Base-by-base conservation (phyloP, 2,329 filamentous ascomycete genomes). In the Verticillium albo-atrum region DNA sequence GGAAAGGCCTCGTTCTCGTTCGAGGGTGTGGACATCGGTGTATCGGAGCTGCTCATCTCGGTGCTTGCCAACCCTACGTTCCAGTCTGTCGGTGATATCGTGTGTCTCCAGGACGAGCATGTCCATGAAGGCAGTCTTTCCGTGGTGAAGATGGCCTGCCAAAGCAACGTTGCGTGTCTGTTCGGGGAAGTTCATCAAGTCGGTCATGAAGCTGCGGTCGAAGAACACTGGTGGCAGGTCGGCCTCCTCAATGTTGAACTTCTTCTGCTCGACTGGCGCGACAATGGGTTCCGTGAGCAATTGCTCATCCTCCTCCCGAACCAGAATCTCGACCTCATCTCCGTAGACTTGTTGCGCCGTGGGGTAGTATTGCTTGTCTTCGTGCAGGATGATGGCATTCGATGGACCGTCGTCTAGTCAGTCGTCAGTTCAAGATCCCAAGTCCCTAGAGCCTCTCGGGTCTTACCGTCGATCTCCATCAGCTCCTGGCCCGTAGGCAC, bases 351-450 rank as follows among this genome's bases (percentile, higher is more conserved):
- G 95, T 71, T 94, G 89, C 59, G 95, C 95, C n/a, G 93, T 97
- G 30, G 95, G 95, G 72, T 99, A 99, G 76, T 99, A 99, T 73
- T 98, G 95, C 75, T 99, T 99, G 78, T 99, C 95, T 81, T 99
- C 95, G 77, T 99, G 95, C 53, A 99, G 84, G 60, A 99, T 85
- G n/a, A 99, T 92, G 56, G 95, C 94, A 74, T 98, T 99, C 5
- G 93, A 97, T 3, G 94, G 91, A 15, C 90, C 92, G 73, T 92
- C 86, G 12, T 64, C 64, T 65, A 57, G 42, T 7, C 25, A n/a
- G 51, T 6, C 15, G 51, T 23, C n/a, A 54, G 9, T 26, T n/a
- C 10, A 27, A 32, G n/a, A 50, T 34, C 5, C 12, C 10, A n/a
- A 34, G 15, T 12, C 54, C 3, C 1, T 10, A 6, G 17, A 27